Evolutionary conservation across 1,139 yeast species (phyloP).

Genomic region (Sugiyamaella paludigena): DNA sequence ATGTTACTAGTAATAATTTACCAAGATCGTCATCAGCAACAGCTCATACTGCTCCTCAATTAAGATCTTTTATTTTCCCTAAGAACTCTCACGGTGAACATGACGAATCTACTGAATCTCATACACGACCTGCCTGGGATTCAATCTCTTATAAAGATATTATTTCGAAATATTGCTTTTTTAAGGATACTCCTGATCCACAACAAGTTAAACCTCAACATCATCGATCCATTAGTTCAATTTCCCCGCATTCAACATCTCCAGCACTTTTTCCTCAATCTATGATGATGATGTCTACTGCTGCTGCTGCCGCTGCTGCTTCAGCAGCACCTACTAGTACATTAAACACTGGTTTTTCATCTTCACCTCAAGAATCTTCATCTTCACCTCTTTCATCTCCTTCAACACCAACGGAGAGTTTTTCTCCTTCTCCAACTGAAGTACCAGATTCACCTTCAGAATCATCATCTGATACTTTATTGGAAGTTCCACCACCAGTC

Average conservation of each 20-base stretch:
- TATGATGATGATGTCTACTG: conserved; percentile 2
- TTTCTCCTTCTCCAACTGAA: conserved; percentile 8
- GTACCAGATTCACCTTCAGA: conserved; percentile 6
- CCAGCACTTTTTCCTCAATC: conserved; percentile 17
- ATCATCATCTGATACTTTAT: conserved; percentile 11
- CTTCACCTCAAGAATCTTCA: conserved; percentile 8
- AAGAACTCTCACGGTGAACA: conserved; percentile 1
- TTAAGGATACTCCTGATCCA: conserved; percentile 29
- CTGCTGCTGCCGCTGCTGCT: conserved; percentile 8
- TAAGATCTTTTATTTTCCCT: conserved; percentile 16
- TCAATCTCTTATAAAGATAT: conserved; percentile 66
- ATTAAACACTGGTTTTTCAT: background rate
- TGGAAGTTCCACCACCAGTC: conserved; percentile 8
- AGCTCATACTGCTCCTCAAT: conserved; percentile 8
- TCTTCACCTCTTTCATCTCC: conserved; percentile 9
- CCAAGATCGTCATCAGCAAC: conserved; percentile 11
- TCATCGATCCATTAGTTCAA: conserved; percentile 2
- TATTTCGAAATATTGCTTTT: conserved; percentile 72
- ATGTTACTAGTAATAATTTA: conserved; percentile 4
- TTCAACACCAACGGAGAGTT: background rate
- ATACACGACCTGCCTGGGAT: conserved; percentile 42
- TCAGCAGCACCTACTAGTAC: background rate
- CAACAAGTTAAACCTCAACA: background rate
- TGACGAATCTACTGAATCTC: conserved; percentile 7
- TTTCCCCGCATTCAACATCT: conserved; percentile 14